A percentile compares a stretch with the other conserved stretches of the same genome.
Evolutionary conservation across 768 basidiomycete genomes (phyloP).

Genomic region (Kwoniella newhampshirensis): DNA sequence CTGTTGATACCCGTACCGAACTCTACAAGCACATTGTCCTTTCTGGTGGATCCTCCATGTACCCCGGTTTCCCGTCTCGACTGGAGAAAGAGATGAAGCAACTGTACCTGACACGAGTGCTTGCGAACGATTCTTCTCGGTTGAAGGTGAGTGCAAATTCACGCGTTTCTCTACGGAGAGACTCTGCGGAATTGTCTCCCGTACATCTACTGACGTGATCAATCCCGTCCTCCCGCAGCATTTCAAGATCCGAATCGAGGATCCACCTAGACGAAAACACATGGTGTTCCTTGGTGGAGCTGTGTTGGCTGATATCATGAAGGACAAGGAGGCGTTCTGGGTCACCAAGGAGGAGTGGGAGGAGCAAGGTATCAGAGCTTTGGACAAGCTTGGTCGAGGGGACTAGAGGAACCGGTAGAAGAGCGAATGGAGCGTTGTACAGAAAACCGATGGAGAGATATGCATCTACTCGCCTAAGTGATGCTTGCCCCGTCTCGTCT

Average conservation of each 20-base stretch:
- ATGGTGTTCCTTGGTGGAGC: conserved; percentile 99
- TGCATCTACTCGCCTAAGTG: conserved; percentile 3
- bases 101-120: conserved; percentile 87
- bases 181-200: not conserved
- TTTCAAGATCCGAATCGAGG: conserved; percentile 99
- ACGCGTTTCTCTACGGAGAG: not conserved
- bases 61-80: conserved; percentile 92
- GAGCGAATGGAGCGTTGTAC: conserved; percentile 5
- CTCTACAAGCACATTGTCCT: conserved; percentile 98
- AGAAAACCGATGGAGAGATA: not conserved
- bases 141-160: conserved; percentile 76
- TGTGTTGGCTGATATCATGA: conserved; percentile 99
- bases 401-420: not conserved
- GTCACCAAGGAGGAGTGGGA: conserved; percentile 91
- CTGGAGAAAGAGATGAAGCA: conserved; percentile 99
- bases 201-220: not conserved
- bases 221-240: conserved; percentile 61
- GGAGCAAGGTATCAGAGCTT: conserved; percentile 74
- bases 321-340: conserved; percentile 91
- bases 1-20: conserved; percentile 83
- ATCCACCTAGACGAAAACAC: conserved; percentile 95
- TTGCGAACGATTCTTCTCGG: conserved; percentile 76
- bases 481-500: too few relatives aligned
- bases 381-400: conserved; percentile 81
- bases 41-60: conserved; percentile 98